Evolutionary conservation across 768 basidiomycete genomes (phyloP).

Genomic region (Xerocomellus amylosporus): DNA sequence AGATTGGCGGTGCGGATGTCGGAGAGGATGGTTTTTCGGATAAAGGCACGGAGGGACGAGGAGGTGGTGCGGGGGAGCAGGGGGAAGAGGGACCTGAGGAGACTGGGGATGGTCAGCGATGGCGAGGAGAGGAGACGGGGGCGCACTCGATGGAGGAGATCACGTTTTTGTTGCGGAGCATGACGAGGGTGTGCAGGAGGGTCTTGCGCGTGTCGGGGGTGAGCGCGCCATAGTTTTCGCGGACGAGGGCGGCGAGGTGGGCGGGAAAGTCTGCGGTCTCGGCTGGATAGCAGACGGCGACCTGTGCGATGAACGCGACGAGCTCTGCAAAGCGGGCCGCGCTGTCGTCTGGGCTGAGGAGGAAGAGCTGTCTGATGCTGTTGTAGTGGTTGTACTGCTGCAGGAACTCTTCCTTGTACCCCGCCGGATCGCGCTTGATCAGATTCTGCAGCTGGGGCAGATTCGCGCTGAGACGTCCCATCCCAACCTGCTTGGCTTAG

Average conservation of each 20-base stretch:
- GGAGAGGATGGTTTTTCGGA: conserved; percentile 89
- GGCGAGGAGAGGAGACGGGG: neutral
- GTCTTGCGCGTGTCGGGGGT: conserved; percentile 80
- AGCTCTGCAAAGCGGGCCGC: conserved; percentile 83
- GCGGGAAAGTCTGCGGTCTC: conserved; percentile 85
- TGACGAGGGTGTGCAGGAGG: conserved; percentile 87
- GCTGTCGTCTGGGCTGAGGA: conserved; percentile 79
- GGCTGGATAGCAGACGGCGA: conserved; percentile 74
- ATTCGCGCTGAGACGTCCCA: conserved; percentile 64
- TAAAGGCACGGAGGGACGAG: conserved; percentile 74
- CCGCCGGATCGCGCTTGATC: conserved; percentile 88
- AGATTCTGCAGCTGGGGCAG: conserved; percentile 95
- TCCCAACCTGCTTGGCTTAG: conserved; percentile 17
- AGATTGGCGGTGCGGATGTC: conserved; percentile 91
- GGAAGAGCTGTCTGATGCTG: conserved; percentile 81
- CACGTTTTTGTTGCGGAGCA: conserved; percentile 90
- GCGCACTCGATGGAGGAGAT: conserved; percentile 90
- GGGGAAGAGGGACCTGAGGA: conserved; percentile 90
- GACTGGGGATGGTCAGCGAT: conserved; percentile 43
- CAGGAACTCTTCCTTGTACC: conserved; percentile 92
- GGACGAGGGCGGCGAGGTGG: conserved; percentile 73
- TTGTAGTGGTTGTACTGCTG: conserved; percentile 97
- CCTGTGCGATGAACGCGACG: conserved; percentile 88
- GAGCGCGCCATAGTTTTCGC: conserved; percentile 73
- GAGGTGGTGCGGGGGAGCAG: conserved; percentile 93